Evolutionary conservation across 352 stramenopile genomes (phyloP).

Genomic region (Phytophthora citrophthora): DNA sequence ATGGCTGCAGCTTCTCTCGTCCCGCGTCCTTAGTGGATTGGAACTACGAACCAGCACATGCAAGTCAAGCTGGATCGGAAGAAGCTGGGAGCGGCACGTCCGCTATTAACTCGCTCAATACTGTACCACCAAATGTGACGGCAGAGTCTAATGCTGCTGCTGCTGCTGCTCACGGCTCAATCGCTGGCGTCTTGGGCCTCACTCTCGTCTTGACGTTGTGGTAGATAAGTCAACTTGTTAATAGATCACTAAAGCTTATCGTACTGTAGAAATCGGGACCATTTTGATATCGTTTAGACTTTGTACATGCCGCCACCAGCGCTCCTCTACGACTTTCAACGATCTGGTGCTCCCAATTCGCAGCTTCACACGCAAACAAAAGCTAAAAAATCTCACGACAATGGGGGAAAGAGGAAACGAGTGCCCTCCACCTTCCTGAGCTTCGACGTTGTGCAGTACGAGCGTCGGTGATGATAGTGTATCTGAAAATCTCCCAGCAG

Average conservation of each 20-base stretch:
- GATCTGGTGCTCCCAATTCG: conserved; percentile 9
- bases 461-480: conserved; percentile 34
- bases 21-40: conserved; percentile 55
- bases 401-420: background rate
- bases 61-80: conserved; percentile 35
- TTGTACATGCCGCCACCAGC: conserved; percentile 18
- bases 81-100: conserved; percentile 21
- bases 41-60: conserved; percentile 49
- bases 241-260: background rate
- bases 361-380: conserved; percentile 29
- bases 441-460: conserved; percentile 23
- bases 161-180: background rate
- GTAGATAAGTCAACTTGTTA: conserved; percentile 9
- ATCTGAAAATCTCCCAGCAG: conserved; percentile 19
- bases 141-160: conserved; percentile 10
- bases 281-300: conserved; percentile 20
- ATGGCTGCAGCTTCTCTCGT: conserved; percentile 57
- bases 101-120: conserved; percentile 40
- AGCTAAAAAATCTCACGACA: conserved; percentile 19
- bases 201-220: conserved; percentile 5
- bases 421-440: background rate
- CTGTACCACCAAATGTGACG: conserved; percentile 36
- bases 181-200: background rate
- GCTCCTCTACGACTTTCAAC: conserved; percentile 19
- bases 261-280: conserved; percentile 14